phyloP scores from a whole-genome alignment of 306 rosid species.

The Inga laurina region DNA sequence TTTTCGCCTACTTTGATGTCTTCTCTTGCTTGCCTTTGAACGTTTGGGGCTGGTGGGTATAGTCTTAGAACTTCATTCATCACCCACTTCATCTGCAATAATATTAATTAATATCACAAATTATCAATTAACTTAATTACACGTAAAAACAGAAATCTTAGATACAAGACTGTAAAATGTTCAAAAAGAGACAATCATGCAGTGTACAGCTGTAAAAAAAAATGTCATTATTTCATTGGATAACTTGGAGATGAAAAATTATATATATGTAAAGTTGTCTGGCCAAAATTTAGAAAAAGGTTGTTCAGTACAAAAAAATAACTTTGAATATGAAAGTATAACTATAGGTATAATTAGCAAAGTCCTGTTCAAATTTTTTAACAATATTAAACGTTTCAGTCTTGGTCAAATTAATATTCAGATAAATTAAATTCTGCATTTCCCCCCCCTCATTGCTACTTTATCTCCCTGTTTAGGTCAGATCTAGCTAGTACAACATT shows the following conservation, averaged over 20 bases:
- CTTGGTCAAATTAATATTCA: not conserved
- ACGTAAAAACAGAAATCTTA: not conserved
- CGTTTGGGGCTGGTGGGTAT: conserved; percentile 90
- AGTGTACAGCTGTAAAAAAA: not conserved
- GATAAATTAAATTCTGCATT: not conserved
- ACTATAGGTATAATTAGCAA: not conserved
- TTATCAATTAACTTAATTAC: not conserved
- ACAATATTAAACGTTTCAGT: not conserved
- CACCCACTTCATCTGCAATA: conserved; percentile 90
- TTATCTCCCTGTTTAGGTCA: not conserved
- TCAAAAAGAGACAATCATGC: not conserved
- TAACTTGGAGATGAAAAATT: not conserved
- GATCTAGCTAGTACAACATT: not conserved
- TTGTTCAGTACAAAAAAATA: not conserved
- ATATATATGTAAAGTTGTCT: not conserved
- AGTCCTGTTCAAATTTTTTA: not conserved
- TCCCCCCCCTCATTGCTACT: not conserved
- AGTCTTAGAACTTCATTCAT: conserved; percentile 86
- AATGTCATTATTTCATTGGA: not conserved
- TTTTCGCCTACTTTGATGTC: conserved; percentile 56
- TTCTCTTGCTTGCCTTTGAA: conserved; percentile 84
- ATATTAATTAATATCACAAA: not conserved
- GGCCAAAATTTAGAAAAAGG: not conserved
- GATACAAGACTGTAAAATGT: not conserved
- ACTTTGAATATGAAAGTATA: not conserved